Evolutionary conservation across 306 rosid species (phyloP), one percentile per base, ranked within the genome.

Genomic region (Gleditsia sinensis): DNA sequence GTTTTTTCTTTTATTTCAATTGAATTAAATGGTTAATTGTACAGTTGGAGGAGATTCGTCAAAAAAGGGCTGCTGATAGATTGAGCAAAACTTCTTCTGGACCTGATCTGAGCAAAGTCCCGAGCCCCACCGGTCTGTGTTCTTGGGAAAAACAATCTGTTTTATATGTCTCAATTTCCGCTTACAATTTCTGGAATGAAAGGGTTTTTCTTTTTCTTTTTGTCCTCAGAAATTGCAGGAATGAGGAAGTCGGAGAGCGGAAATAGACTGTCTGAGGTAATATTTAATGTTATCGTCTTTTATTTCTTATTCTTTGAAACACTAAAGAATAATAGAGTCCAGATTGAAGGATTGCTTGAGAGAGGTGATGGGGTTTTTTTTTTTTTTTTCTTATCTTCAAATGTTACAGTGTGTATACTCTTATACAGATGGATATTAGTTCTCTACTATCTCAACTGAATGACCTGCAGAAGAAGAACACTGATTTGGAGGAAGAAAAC

Each of bases 11-110:
- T 43, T 4, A 57, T 13, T 63, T 71, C 51, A 54, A 60, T 79
- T 79, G 65, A 57, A 62, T 67, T 63, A 12, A 3, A 23, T 54
- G 51, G 20, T 74, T n/a, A n/a, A 50, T 71, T 74, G 49, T 45
- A 27, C 78, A 88, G 97, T 66, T 94, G 73, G 95, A 88, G 67
- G 98, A 94, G 53, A 92, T 94, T 88, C 96, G 96, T 53, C 93
- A 92, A 67, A 92, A 94, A 86, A 82, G 99, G 63, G 99, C 97
- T 0, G 93, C 91, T 0, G 97, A 92, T 54, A 87, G 97, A 69
- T 83, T 94, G 72, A 89, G 67, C 86, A 90, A 90, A 86, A 20
- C 88, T 58, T 74, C 97, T 54, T 94, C 99, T 0, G 97, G 96
- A 9, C 92, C 90, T 63, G 99, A 94, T 92, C 90, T 90, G 45